Evolutionary conservation across 805 yeast genomes (phyloP), one percentile per base, ranked within the genome.

Genomic region (Yamadazyma kitorensis): DNA sequence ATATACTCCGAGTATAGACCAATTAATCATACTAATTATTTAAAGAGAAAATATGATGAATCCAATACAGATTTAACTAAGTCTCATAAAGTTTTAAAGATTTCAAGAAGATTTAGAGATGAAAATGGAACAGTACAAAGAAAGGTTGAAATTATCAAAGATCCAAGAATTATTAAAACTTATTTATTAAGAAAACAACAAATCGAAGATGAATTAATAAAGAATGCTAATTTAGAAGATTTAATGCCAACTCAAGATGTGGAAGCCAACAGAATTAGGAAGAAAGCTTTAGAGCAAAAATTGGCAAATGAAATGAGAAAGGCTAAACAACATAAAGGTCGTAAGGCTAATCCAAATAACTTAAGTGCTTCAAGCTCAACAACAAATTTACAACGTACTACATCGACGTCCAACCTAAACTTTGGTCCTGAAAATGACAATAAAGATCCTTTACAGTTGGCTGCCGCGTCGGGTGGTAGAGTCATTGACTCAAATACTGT

Each of bases 101-200:
- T 91, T 39, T 80, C 89, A 1, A 69, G 98, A 43, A 76, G 87
- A 65, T 78, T 83, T 25, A 70, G 84, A 33, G 96, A 91, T 55
- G 78, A 81, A 27, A 85, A 91, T 53, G 95, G 94, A 6, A 82
- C 85, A 18, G 73, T 86, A 31, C 96, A 88, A 50, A 73, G 97
- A 51, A 78, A 76, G 36, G 77, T 81, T 8, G 91, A 87, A 51
- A 68, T 83, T 11, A 75, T 91, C 6, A 80, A 76, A 31, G 98
- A 91, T 54, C 94, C 95, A 1, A 76, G 88, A 29, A 81, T 91
- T 17, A 91, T 91, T 39, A 80, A 81, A 33, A 88, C 95, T 4
- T 91, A 91, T 54, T 70, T 89, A 40, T 78, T 74, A 47, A 76
- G 84, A 14, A 76, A 83, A 56, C 81, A 80, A 51, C 74, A 68